These are phyloP conservation scores for Cymodocea nodosa DNA, from an alignment of 116 monocot species.

Conservation along the genomic window DNA sequence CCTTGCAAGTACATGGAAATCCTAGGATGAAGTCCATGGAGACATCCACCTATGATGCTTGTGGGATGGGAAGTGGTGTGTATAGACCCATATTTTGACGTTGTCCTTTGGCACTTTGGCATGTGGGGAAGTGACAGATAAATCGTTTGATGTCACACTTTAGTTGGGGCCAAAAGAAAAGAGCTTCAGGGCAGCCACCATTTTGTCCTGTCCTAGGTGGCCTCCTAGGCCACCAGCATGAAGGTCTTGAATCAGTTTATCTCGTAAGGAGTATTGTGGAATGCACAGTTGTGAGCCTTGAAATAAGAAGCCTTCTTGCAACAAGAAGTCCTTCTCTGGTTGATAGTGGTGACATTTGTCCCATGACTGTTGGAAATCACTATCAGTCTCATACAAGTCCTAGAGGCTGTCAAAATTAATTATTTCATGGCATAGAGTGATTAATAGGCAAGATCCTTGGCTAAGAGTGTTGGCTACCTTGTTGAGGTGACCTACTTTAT, in stretches of 20 bases:
- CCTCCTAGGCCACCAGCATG: neutral
- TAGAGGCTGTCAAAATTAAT: conserved; percentile 8
- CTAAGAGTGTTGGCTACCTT: neutral
- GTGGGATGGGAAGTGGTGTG: neutral
- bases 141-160: neutral
- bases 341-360: neutral
- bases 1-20: no score
- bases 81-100: conserved; percentile 3
- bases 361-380: neutral
- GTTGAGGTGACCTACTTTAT: neutral
- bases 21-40: neutral
- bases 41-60: neutral
- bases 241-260: neutral
- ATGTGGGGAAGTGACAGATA: neutral
- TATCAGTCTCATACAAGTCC: conserved; percentile 1
- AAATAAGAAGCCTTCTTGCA: conserved; percentile 9
- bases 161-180: conserved; percentile 8
- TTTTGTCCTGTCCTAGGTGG: conserved; percentile 18
- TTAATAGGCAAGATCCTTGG: neutral
- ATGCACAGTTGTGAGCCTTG: conserved; percentile 3
- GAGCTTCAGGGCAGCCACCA: neutral
- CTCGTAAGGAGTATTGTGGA: neutral
- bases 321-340: neutral
- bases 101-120: conserved; percentile 3
- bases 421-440: neutral